A percentile compares a stretch with the other conserved stretches of the same genome.
These are phyloP conservation scores for Thalassiosira oceanica DNA, from an alignment of 352 stramenopile species.

Conservation along the genomic window DNA sequence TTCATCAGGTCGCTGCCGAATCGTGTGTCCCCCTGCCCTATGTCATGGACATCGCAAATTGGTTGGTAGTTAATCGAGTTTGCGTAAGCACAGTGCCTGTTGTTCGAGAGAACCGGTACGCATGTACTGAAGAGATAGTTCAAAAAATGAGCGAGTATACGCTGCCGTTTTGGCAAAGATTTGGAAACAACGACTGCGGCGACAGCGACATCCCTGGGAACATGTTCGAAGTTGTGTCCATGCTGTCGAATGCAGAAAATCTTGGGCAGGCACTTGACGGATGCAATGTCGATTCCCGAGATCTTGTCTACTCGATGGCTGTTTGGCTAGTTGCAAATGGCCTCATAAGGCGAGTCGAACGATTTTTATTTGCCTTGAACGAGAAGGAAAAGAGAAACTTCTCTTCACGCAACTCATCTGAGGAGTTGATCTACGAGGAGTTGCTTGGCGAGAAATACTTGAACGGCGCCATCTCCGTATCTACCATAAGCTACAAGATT, in stretches of 20 bases:
- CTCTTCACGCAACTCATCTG: background rate
- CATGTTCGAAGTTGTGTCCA: constrained; percentile 55
- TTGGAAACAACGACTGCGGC: constrained; percentile 21
- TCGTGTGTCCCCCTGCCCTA: constrained; percentile 54
- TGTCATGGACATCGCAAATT: constrained; percentile 58
- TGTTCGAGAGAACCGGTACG: constrained; percentile 42
- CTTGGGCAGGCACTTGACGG: constrained; percentile 38
- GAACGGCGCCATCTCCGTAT: constrained; percentile 15
- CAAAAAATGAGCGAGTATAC: constrained; percentile 42
- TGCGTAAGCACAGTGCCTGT: constrained; percentile 56
- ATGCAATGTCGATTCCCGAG: background rate
- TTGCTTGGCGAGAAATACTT: constrained; percentile 19
- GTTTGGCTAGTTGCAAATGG: constrained; percentile 64
- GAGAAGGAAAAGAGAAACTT: background rate
- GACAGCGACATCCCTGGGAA: constrained; percentile 13
- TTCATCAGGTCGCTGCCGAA: constrained; percentile 67
- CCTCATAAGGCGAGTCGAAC: constrained; percentile 55
- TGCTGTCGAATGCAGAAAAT: constrained; percentile 28
- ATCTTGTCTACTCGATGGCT: constrained; percentile 58
- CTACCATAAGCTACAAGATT: constrained; percentile 21
- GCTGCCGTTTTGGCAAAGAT: constrained; percentile 68
- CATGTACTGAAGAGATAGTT: constrained; percentile 39
- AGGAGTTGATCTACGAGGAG: constrained; percentile 26
- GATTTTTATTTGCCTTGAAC: constrained; percentile 44
- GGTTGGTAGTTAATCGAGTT: constrained; percentile 50